phyloP scores from a whole-genome alignment of 306 rosid genomes.

The Quercus dentata region DNA sequence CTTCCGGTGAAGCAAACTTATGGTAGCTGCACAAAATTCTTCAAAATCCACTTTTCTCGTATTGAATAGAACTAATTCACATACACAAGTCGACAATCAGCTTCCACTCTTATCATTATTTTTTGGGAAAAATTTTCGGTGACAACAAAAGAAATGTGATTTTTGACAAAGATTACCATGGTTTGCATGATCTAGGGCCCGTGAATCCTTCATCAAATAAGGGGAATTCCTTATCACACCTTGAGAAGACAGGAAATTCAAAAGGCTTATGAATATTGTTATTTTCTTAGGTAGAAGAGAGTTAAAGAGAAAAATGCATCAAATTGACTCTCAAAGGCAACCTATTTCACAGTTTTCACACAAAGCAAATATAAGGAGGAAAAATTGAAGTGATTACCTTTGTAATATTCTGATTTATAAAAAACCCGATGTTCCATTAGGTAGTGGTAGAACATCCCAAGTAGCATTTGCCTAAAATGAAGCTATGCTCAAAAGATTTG shows the following conservation, averaged over 20 bases:
- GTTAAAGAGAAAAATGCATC: too few relatives aligned
- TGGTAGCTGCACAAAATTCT: slow-evolving; percentile 78
- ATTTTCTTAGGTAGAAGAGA: too few relatives aligned
- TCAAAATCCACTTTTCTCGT: slow-evolving; percentile 68
- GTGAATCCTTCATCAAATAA: slow-evolving; percentile 66
- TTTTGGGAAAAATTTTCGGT: not conserved
- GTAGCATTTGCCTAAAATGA: too few relatives aligned
- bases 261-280: too few relatives aligned
- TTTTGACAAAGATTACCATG: slow-evolving; percentile 41
- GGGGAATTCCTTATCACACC: slow-evolving; percentile 23
- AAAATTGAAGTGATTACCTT: too few relatives aligned
- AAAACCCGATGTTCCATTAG: too few relatives aligned
- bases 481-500: too few relatives aligned
- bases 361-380: too few relatives aligned
- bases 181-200: slow-evolving; percentile 44
- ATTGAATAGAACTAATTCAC: slow-evolving; percentile 9
- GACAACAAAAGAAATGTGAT: not conserved
- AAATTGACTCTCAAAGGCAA: too few relatives aligned
- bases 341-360: too few relatives aligned
- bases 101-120: slow-evolving; percentile 2
- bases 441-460: too few relatives aligned
- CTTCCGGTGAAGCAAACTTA: slow-evolving; percentile 77
- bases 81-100: slow-evolving; percentile 1
- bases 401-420: not conserved
- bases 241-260: not conserved